phyloP scores from a whole-genome alignment of 2,329 filamentous ascomycete genomes.

The Ceratocystis cacaofunesta region DNA sequence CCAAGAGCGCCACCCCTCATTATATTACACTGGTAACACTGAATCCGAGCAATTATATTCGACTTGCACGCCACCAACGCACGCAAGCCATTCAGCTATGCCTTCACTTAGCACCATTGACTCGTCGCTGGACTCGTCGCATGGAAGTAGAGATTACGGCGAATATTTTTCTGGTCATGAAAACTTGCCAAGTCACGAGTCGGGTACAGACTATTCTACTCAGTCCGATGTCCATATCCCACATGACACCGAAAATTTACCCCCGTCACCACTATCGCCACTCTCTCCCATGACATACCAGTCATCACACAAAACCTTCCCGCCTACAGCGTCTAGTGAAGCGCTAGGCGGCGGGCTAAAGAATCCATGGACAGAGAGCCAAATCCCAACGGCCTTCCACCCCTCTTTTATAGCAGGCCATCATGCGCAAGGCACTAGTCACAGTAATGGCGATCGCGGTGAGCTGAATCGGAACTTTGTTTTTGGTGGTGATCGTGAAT shows the following conservation, averaged over 20 bases:
- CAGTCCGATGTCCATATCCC: background rate
- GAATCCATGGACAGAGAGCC: background rate
- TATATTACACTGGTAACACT: background rate
- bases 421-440: too few species aligned
- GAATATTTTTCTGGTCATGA: background rate
- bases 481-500: background rate
- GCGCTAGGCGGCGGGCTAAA: background rate
- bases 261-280: background rate
- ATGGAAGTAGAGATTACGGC: background rate
- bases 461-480: background rate
- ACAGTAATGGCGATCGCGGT: too few species aligned
- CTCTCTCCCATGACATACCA: background rate
- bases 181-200: background rate
- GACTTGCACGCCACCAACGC: background rate
- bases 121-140: conserved; percentile 18
- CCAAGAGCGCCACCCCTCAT: conserved; percentile 2
- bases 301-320: background rate
- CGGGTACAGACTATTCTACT: background rate
- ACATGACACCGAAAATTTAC: background rate
- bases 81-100: conserved; percentile 8
- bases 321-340: background rate
- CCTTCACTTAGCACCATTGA: conserved; percentile 17
- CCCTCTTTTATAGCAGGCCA: too few species aligned
- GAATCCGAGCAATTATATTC: background rate
- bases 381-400: too few species aligned